Percentiles rank a stretch among this genome's conserved stretches.
phyloP scores from a whole-genome alignment of 1,139 yeast species.

The Eremothecium sinecaudum region DNA sequence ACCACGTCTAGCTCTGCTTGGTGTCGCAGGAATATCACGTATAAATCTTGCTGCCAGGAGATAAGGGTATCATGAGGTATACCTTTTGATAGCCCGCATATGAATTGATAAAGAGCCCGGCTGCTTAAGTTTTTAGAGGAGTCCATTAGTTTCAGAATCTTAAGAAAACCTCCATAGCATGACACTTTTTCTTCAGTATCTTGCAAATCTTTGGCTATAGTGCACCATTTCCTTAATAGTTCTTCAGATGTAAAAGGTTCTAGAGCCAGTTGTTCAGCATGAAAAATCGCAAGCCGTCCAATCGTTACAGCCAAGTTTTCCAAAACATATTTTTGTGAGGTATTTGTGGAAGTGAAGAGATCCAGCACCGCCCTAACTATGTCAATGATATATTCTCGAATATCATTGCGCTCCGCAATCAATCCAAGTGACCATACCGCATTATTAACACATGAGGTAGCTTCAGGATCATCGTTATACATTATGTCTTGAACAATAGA shows the following conservation, averaged over 20 bases:
- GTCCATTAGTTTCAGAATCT: conserved; percentile 22
- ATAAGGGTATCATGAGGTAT: conserved; percentile 9
- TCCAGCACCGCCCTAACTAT: conserved; percentile 57
- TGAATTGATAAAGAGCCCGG: conserved; percentile 19
- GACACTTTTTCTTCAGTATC: conserved; percentile 30
- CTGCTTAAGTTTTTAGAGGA: conserved; percentile 14
- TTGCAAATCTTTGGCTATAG: conserved; percentile 20
- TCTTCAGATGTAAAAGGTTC: conserved; percentile 24
- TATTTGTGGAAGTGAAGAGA: conserved; percentile 46
- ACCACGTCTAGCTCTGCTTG: background rate
- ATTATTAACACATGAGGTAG: conserved; percentile 63
- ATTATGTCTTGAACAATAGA: conserved; percentile 58
- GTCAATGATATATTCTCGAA: conserved; percentile 54
- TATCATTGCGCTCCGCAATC: conserved; percentile 54
- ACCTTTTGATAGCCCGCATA: conserved; percentile 21
- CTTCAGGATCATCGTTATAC: conserved; percentile 33
- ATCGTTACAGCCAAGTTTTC: conserved; percentile 90
- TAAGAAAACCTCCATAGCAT: conserved; percentile 29
- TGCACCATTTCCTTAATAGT: conserved; percentile 26
- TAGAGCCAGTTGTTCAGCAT: conserved; percentile 51
- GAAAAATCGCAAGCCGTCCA: conserved; percentile 73
- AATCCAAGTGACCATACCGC: conserved; percentile 95
- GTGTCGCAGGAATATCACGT: conserved; percentile 1
- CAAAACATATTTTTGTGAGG: conserved; percentile 41
- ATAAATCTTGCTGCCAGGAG: conserved; percentile 1